Evolutionary conservation across 352 stramenopile genomes (phyloP).

Genomic region (Phytophthora kernoviae): DNA sequence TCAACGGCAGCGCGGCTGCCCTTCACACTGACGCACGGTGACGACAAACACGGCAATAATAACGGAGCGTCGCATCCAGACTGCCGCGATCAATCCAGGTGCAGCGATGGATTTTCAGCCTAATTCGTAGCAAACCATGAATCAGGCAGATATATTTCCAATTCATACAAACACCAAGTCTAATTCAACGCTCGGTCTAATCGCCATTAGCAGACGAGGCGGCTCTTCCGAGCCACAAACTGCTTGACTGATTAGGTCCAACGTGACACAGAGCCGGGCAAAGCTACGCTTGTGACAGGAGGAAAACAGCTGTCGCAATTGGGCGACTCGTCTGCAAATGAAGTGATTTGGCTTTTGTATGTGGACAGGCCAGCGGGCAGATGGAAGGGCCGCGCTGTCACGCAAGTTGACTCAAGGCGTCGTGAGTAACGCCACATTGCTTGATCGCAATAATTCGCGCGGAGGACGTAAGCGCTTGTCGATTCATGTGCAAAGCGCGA

Average conservation of each 20-base stretch:
- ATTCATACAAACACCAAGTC: background rate
- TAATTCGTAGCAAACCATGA: background rate
- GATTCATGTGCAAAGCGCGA: background rate
- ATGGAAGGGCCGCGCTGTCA: constrained; percentile 8
- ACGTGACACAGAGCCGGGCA: constrained; percentile 18
- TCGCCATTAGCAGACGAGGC: background rate
- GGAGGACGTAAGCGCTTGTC: background rate
- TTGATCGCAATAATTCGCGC: background rate
- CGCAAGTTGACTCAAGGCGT: constrained; percentile 29
- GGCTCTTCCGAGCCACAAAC: constrained; percentile 12
- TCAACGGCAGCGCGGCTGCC: background rate
- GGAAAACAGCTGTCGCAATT: constrained; percentile 19
- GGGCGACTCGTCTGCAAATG: too few species aligned
- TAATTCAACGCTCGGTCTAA: background rate
- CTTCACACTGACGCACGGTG: too few species aligned
- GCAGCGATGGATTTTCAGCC: constrained; percentile 1
- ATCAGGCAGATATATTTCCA: background rate
- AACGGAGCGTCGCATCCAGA: background rate
- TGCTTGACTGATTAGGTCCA: constrained; percentile 3
- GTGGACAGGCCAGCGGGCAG: background rate
- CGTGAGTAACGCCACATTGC: constrained; percentile 27
- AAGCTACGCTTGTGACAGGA: constrained; percentile 35
- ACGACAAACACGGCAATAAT: background rate
- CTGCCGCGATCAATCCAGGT: background rate
- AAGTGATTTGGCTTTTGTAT: constrained; percentile 18